Percentiles rank a stretch among this genome's conserved stretches.
phyloP scores from a whole-genome alignment of 192 early-diverging fungal genomes.

The Chytriomyces hyalinus region DNA sequence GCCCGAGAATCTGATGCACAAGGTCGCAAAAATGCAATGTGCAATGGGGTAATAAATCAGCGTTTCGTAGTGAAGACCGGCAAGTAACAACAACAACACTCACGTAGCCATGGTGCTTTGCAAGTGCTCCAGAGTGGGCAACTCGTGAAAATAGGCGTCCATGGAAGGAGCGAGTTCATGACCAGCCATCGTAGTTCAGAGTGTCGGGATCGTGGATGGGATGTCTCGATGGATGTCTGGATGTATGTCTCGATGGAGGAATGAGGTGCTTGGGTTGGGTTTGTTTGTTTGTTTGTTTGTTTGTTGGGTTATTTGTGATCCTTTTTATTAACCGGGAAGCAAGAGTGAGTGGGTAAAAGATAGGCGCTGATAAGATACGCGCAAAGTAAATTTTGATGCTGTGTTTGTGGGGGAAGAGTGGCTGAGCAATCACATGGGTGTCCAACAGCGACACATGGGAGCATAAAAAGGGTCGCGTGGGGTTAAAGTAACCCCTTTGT shows the following conservation, averaged over 20 bases:
- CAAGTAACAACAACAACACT: not conserved
- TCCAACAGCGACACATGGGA: not conserved
- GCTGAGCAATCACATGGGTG: not conserved
- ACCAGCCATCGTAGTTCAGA: not conserved
- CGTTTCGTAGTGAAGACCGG: too few species aligned
- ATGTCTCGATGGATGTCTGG: not conserved
- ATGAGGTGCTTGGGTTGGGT: too few species aligned
- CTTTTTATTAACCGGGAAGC: not conserved
- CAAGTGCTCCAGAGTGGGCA: not conserved
- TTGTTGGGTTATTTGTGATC: not conserved
- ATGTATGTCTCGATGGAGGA: too few species aligned
- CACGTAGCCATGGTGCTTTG: not conserved
- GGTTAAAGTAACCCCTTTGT: not conserved
- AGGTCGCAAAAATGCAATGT: not conserved
- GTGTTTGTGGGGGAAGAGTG: not conserved
- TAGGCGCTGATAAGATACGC: too few species aligned
- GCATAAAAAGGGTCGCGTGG: not conserved
- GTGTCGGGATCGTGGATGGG: not conserved
- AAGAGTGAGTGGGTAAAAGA: too few species aligned
- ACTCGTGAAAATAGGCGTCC: too few species aligned
- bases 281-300: too few species aligned
- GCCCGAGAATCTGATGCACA: not conserved
- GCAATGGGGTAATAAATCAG: not conserved
- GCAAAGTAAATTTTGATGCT: too few species aligned
- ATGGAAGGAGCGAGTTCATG: not conserved